Conservation (phyloP, 768 basidiomycete genomes). For the Lepiota venenata region DNA sequence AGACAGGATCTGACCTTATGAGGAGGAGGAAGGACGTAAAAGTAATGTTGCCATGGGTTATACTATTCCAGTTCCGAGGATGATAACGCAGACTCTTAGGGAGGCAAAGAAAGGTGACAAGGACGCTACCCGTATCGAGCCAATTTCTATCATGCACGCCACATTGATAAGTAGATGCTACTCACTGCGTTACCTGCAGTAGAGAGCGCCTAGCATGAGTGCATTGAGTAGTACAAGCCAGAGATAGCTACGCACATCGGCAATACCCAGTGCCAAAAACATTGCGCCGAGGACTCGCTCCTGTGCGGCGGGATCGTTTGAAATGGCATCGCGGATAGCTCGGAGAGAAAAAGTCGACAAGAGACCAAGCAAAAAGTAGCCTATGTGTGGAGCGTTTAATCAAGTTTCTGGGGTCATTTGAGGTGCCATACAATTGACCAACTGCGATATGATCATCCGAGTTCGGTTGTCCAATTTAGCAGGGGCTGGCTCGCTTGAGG, state of each 20-base stretch:
- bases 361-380: constrained; percentile 50
- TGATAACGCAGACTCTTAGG: constrained; percentile 51
- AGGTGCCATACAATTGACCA: constrained; percentile 54
- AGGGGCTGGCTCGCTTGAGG: constrained; percentile 31
- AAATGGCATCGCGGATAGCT: constrained; percentile 57
- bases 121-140: constrained; percentile 26
- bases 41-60: constrained; percentile 76
- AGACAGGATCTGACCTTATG: constrained; percentile 40
- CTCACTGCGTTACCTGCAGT: constrained; percentile 14
- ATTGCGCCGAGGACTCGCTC: constrained; percentile 66
- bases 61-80: constrained; percentile 58
- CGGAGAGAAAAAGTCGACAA: constrained; percentile 67
- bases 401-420: background rate
- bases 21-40: constrained; percentile 51
- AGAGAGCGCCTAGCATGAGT: background rate
- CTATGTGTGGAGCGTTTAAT: constrained; percentile 17
- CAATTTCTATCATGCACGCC: no score
- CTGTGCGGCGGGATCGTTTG: constrained; percentile 54
- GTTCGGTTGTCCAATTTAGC: constrained; percentile 43
- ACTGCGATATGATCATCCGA: constrained; percentile 62
- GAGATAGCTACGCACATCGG: constrained; percentile 36
- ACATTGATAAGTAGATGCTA: background rate
- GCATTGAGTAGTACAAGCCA: background rate
- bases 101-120: constrained; percentile 52
- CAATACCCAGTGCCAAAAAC: constrained; percentile 60